These are phyloP conservation scores for Leishmania tarentolae DNA, from an alignment of 208 protist species.

Conservation along the genomic window DNA sequence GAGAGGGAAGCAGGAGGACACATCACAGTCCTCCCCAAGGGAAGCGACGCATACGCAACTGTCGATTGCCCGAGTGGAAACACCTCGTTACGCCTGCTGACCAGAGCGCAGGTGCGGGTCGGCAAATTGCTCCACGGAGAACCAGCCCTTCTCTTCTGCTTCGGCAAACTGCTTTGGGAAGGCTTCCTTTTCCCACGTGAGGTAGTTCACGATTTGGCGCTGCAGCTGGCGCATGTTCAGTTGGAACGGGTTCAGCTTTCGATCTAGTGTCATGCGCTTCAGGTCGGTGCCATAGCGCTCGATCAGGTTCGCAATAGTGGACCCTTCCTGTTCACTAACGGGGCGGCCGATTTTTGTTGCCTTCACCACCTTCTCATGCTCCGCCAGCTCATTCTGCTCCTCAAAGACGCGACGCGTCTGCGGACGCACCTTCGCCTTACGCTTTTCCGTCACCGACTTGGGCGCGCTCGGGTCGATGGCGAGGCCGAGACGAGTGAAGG, in stretches of 20 bases:
- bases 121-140: constrained; percentile 66
- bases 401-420: constrained; percentile 48
- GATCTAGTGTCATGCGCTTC: constrained; percentile 83
- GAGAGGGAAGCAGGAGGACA: not conserved
- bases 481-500: constrained; percentile 79
- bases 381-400: constrained; percentile 49
- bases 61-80: not conserved
- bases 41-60: not conserved
- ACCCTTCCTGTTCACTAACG: constrained; percentile 79
- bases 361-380: constrained; percentile 33
- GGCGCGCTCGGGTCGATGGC: constrained; percentile 60
- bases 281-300: constrained; percentile 71
- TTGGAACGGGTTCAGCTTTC: constrained; percentile 84
- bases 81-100: constrained; percentile 12
- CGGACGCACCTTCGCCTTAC: constrained; percentile 53
- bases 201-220: constrained; percentile 82
- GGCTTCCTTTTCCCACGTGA: constrained; percentile 75
- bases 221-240: constrained; percentile 87
- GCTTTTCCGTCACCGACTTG: constrained; percentile 34
- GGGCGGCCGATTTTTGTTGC: constrained; percentile 54
- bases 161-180: constrained; percentile 74
- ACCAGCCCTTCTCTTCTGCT: constrained; percentile 74
- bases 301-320: constrained; percentile 73
- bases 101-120: constrained; percentile 58
- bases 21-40: not conserved